These are phyloP conservation scores for Verbascum thapsus DNA, from an alignment of 257 asterid genomes.

Conservation along the genomic window DNA sequence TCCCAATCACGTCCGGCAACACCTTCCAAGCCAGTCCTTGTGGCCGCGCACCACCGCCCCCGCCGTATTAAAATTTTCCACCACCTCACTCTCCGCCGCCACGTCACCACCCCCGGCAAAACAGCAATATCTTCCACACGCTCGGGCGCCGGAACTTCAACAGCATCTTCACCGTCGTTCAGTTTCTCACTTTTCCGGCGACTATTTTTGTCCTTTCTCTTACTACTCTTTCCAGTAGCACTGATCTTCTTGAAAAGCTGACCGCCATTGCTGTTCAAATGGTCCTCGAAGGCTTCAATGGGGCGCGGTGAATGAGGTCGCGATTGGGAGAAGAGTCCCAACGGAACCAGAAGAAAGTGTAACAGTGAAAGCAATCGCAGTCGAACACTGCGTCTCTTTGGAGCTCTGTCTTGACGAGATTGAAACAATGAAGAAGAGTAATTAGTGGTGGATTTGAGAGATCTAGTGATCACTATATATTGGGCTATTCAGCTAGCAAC, in stretches of 20 bases:
- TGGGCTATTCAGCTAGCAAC: constrained; percentile 69
- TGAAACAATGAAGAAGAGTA: too few species aligned
- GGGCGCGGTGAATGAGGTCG: constrained; percentile 72
- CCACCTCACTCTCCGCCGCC: too few species aligned
- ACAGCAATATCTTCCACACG: constrained; percentile 5
- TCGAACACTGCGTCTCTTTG: too few species aligned
- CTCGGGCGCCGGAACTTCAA: constrained; percentile 22
- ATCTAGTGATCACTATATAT: constrained; percentile 70
- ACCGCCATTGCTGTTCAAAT: constrained; percentile 48
- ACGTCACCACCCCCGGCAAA: background rate
- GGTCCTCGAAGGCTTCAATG: constrained; percentile 81
- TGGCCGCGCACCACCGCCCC: constrained; percentile 43
- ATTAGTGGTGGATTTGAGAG: too few species aligned
- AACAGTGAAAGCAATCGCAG: constrained; percentile 75
- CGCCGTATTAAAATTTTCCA: constrained; percentile 19
- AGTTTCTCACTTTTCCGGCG: constrained; percentile 39
- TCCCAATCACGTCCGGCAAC: constrained; percentile 86
- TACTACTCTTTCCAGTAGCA: constrained; percentile 30
- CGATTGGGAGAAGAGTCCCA: constrained; percentile 86
- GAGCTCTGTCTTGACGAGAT: too few species aligned
- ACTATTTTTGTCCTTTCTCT: constrained; percentile 48
- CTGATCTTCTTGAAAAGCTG: too few species aligned
- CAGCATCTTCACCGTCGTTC: background rate
- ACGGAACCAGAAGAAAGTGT: constrained; percentile 67
- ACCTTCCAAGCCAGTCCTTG: constrained; percentile 77